These are phyloP conservation scores for Boletus speciosus DNA, from an alignment of 768 basidiomycete genomes.

Conservation along the genomic window DNA sequence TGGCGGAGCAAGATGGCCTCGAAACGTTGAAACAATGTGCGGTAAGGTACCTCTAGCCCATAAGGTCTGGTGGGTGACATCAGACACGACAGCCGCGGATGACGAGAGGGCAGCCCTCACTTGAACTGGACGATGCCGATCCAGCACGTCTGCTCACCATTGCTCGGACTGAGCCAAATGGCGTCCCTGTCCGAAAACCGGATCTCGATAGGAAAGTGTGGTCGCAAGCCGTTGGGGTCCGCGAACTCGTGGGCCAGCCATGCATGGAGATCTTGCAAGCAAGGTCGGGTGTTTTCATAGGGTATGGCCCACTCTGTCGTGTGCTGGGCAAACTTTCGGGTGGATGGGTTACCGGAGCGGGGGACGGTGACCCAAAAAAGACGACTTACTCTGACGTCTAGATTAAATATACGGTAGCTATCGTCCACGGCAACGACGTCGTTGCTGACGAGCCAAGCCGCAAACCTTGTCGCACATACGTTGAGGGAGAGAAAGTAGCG, in stretches of 20 bases:
- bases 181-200: conserved; percentile 86
- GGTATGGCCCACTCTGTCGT: conserved; percentile 97
- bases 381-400: conserved; percentile 83
- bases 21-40: conserved; percentile 69
- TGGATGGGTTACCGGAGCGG: conserved; percentile 5
- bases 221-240: conserved; percentile 71
- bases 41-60: conserved; percentile 78
- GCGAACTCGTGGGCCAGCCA: conserved; percentile 70
- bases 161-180: conserved; percentile 91
- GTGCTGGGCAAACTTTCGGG: conserved; percentile 69
- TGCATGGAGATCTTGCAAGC: conserved; percentile 63
- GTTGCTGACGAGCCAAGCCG: conserved; percentile 62
- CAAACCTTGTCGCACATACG: conserved; percentile 56
- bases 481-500: conserved; percentile 64
- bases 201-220: conserved; percentile 92
- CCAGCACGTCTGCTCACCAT: conserved; percentile 79
- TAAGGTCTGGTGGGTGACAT: conserved; percentile 60
- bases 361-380: neutral
- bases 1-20: conserved; percentile 66
- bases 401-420: conserved; percentile 82
- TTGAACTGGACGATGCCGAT: conserved; percentile 98
- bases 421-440: conserved; percentile 66
- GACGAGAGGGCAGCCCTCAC: conserved; percentile 44
- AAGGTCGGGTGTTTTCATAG: conserved; percentile 57
- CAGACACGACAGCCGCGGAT: neutral